phyloP scores from a whole-genome alignment of 805 yeast species.

The Candida krabiensis region DNA sequence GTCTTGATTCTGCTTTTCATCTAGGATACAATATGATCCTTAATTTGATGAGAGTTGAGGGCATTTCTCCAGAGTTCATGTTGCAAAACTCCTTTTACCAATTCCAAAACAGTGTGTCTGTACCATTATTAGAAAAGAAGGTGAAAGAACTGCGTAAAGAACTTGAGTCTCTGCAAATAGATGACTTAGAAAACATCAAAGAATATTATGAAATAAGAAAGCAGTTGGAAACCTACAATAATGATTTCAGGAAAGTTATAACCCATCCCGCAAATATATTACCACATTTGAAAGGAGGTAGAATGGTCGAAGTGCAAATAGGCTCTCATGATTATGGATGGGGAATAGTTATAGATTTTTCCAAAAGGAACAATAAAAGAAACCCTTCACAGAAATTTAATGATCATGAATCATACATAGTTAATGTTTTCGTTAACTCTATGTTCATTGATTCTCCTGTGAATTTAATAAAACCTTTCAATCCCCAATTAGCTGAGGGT shows the following conservation, averaged over 20 bases:
- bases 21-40: slow-evolving; percentile 96
- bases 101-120: slow-evolving; percentile 89
- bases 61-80: slow-evolving; percentile 97
- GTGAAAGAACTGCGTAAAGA: slow-evolving; percentile 53
- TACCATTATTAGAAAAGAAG: slow-evolving; percentile 77
- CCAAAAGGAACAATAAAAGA: slow-evolving; percentile 63
- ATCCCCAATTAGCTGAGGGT: slow-evolving; percentile 82
- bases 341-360: slow-evolving; percentile 83
- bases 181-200: slow-evolving; percentile 70
- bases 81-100: slow-evolving; percentile 91
- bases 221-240: slow-evolving; percentile 67
- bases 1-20: slow-evolving; percentile 97
- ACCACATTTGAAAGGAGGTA: slow-evolving; percentile 85
- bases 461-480: slow-evolving; percentile 72
- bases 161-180: slow-evolving; percentile 53
- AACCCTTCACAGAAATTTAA: slow-evolving; percentile 56
- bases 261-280: slow-evolving; percentile 89
- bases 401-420: slow-evolving; percentile 89
- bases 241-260: slow-evolving; percentile 76
- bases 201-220: slow-evolving; percentile 82
- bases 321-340: slow-evolving; percentile 82
- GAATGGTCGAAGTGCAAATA: slow-evolving; percentile 70
- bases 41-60: slow-evolving; percentile 95
- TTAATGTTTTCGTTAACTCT: slow-evolving; percentile 76
- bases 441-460: slow-evolving; percentile 85